Evolutionary conservation across 495 filamentous ascomycete genomes (phyloP).

Genomic region (Aspergillus wentii): DNA sequence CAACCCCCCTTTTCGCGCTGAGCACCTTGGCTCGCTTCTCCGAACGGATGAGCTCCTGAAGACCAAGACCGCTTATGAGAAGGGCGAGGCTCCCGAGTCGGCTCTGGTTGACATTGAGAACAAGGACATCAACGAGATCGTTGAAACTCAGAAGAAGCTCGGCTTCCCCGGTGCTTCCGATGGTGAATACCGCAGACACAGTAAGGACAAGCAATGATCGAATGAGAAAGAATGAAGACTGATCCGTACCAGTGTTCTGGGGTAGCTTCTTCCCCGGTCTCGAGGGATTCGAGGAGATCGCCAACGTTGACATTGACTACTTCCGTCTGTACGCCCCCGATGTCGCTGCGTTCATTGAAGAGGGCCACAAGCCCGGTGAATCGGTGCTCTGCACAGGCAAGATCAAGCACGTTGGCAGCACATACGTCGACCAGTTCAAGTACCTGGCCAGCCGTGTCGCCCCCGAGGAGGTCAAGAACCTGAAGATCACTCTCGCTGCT

Average conservation of each 20-base stretch:
- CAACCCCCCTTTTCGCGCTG: slow-evolving; percentile 73
- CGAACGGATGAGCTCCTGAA: slow-evolving; percentile 65
- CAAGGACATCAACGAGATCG: slow-evolving; percentile 59
- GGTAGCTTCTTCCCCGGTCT: slow-evolving; percentile 74
- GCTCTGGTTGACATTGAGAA: slow-evolving; percentile 53
- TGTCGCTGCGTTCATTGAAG: slow-evolving; percentile 67
- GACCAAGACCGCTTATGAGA: slow-evolving; percentile 55
- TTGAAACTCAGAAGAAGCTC: slow-evolving; percentile 59
- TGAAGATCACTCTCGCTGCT: slow-evolving; percentile 70
- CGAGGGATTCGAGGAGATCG: slow-evolving; percentile 62
- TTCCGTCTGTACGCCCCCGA: slow-evolving; percentile 77
- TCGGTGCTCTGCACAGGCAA: slow-evolving; percentile 69
- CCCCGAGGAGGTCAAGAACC: slow-evolving; percentile 52
- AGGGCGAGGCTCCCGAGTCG: slow-evolving; percentile 31
- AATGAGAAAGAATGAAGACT: neutral
- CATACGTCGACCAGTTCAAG: slow-evolving; percentile 61
- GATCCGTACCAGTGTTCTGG: slow-evolving; percentile 50
- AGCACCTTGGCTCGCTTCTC: slow-evolving; percentile 79
- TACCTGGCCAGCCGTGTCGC: slow-evolving; percentile 61
- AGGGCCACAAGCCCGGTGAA: slow-evolving; percentile 69
- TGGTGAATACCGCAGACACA: slow-evolving; percentile 71
- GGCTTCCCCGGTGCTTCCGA: slow-evolving; percentile 66
- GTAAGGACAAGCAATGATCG: slow-evolving; percentile 23
- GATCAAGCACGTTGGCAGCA: slow-evolving; percentile 61
- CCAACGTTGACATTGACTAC: slow-evolving; percentile 52